These are phyloP conservation scores for Calonectria pseudoturangicola DNA, from an alignment of 2,329 filamentous ascomycete species.

Conservation along the genomic window DNA sequence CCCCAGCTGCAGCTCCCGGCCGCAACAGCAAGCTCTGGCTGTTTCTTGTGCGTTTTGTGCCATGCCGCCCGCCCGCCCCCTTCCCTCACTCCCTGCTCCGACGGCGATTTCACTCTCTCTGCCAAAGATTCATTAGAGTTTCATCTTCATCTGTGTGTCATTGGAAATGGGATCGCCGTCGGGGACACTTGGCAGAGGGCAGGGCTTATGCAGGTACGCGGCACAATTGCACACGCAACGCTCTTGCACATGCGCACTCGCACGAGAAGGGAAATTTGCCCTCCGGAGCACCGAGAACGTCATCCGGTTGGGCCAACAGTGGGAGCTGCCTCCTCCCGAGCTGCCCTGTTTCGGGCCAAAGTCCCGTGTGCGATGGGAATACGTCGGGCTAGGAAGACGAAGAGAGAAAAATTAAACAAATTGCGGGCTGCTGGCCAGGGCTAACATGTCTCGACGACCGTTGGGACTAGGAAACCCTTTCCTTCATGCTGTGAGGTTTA, in stretches of 20 bases:
- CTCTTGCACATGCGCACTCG: conserved; percentile 11
- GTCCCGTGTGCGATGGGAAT: not conserved
- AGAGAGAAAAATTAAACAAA: conserved; percentile 10
- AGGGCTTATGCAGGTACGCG: conserved; percentile 24
- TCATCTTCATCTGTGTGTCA: conserved; percentile 17
- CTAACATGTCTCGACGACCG: not conserved
- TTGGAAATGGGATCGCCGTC: conserved; percentile 10
- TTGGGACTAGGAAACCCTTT: conserved; percentile 13
- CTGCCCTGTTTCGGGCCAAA: not conserved
- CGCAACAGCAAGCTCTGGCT: not conserved
- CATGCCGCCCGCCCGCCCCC: not conserved
- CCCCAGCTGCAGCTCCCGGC: not conserved
- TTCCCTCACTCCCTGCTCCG: not conserved
- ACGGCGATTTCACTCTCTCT: not conserved
- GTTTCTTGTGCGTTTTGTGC: not conserved
- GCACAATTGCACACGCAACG: conserved; percentile 23
- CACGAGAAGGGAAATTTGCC: conserved; percentile 1
- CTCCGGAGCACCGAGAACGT: not conserved
- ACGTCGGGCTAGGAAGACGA: not conserved
- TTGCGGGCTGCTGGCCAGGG: conserved; percentile 10
- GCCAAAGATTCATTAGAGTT: conserved; percentile 5
- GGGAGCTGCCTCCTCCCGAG: not conserved
- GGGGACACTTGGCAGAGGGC: conserved; percentile 7
- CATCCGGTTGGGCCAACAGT: not conserved
- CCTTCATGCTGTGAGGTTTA: not conserved